A percentile compares a stretch with the other conserved stretches of the same genome.
These are phyloP conservation scores for Cetraspora pellucida DNA, from an alignment of 192 early-diverging fungal species.

Conservation along the genomic window DNA sequence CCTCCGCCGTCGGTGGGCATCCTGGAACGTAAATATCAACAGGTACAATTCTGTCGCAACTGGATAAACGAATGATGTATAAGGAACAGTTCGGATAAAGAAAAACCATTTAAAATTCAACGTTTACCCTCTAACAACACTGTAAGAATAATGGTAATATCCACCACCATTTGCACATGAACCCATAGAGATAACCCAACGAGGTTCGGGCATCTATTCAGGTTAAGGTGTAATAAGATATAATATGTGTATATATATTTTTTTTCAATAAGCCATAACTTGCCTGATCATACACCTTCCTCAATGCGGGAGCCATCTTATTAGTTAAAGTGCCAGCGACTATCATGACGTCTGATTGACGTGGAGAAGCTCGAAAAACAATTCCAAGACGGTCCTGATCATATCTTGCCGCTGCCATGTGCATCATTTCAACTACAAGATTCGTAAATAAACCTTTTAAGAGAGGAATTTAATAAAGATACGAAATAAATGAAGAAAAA, in stretches of 20 bases:
- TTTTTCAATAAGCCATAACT: not conserved
- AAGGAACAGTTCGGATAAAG: no score
- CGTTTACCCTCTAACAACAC: conserved; percentile 76
- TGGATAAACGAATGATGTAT: conserved; percentile 3
- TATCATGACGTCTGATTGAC: conserved; percentile 99
- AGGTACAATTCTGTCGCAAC: conserved; percentile 95
- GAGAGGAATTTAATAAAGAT: not conserved
- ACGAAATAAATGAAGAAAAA: no score
- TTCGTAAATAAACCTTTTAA: not conserved
- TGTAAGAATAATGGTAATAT: conserved; percentile 98
- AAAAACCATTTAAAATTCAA: no score
- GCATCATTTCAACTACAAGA: conserved; percentile 96
- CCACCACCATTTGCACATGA: conserved; percentile 96
- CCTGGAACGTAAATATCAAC: conserved; percentile 97
- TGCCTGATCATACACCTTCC: conserved; percentile 68
- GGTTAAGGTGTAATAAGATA: not conserved
- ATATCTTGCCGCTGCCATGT: conserved; percentile 94
- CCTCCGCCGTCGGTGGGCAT: conserved; percentile 96
- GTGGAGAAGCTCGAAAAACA: conserved; percentile 94
- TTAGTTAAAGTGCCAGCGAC: conserved; percentile 98
- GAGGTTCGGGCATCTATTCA: conserved; percentile 89
- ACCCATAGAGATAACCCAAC: conserved; percentile 99
- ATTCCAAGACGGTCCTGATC: conserved; percentile 98
- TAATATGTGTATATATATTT: not conserved
- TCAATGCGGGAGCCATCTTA: conserved; percentile 86